Evolutionary conservation across 1,139 yeast species (phyloP), one percentile per base, ranked within the genome.

Genomic region (Dujonia santamariae): DNA sequence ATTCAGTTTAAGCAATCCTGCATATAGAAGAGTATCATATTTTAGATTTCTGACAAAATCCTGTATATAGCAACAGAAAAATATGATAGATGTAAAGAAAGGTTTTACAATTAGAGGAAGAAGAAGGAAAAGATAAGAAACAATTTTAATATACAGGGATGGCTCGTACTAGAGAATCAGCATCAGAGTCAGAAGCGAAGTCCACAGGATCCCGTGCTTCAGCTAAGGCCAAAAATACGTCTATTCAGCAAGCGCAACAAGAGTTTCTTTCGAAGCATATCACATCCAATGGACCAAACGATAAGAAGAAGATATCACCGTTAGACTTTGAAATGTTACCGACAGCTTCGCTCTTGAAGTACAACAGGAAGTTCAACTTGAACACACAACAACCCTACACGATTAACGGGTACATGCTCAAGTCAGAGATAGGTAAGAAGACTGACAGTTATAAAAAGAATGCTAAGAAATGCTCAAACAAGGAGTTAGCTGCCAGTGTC

Each of bases 281-380:
- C 31, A 68, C 78, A 49, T 73, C 82, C 8, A 79, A 80, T 47
- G 85, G 85, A 0, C 84, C 84, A 1, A 64, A 72, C 28, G 84
- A 79, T 46, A 51, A 53, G 35, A 68, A 71, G 1, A 57, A 58
- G 18, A 53, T 59, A 2, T 71, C 74, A 32, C 80, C 85, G 0
- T 53, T 83, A 37, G 87, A 84, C 52, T 83, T 85, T 45, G 73
- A 67, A 21, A 51, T 67, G 3, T 64, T 81, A 36, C 75, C 84
- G 5, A 69, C 71, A 20, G 64, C 61, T 1, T 63, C 75, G 4
- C 62, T 86, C 28, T 68, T 85, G 40, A 72, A 69, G 39, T 86
- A 85, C 60, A 67, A 76, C 39, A 61, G 60, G 23, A 59, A 70
- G 33, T 78, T 81, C 56, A 66, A 63, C 19, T 57, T 67, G 48